These are phyloP conservation scores for Euphorbia tirucalli DNA, from an alignment of 345 rosid genomes.

Conservation along the genomic window DNA sequence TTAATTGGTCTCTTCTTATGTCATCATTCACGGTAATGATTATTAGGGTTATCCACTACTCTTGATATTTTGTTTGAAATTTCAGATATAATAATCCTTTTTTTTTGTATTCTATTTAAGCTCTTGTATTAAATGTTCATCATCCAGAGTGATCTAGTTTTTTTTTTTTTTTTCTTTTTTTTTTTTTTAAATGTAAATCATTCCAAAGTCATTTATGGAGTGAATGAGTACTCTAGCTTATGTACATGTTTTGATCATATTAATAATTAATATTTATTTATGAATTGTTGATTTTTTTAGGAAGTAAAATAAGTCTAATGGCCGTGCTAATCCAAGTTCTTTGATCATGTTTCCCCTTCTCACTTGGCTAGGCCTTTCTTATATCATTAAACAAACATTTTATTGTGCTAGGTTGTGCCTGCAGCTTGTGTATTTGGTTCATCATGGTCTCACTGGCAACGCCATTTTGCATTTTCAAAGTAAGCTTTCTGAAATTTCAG, in stretches of 20 bases:
- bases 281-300: neutral
- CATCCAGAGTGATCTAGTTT: too few species aligned
- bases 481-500: conserved; percentile 24
- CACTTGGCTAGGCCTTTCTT: neutral
- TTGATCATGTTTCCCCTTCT: conserved; percentile 1
- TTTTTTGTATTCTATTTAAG: conserved; percentile 4
- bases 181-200: neutral
- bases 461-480: conserved; percentile 57
- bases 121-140: neutral
- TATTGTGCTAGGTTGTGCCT: conserved; percentile 60
- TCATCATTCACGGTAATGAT: conserved; percentile 70
- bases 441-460: conserved; percentile 73
- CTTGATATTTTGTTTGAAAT: too few species aligned
- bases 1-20: conserved; percentile 77
- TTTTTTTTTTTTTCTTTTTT: too few species aligned
- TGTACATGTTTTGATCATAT: neutral
- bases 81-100: neutral
- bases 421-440: conserved; percentile 70
- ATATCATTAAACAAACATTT: conserved; percentile 9
- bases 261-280: neutral
- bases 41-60: neutral
- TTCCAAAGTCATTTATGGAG: neutral
- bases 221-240: neutral
- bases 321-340: neutral
- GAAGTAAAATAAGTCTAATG: neutral